These are phyloP conservation scores for Cryptococcus sp. DNA, from an alignment of 1,284 basidiomycete genomes.

Conservation along the genomic window DNA sequence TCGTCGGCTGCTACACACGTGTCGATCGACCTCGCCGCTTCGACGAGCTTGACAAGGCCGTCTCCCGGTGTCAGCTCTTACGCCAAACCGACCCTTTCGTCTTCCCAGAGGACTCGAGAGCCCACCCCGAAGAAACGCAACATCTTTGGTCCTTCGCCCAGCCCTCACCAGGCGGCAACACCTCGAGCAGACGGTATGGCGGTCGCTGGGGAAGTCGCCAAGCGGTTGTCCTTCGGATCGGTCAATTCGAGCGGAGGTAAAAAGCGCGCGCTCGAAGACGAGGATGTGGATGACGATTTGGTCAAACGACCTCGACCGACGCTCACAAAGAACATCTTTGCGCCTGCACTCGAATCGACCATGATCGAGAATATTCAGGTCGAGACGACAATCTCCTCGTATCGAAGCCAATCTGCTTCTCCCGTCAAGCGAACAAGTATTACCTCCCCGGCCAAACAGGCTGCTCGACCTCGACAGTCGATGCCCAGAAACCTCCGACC, in stretches of 20 bases:
- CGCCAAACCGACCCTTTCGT: constrained; percentile 37
- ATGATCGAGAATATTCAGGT: background rate
- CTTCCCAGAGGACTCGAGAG: constrained; percentile 21
- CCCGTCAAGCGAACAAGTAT: background rate
- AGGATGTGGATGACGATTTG: background rate
- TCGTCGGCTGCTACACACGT: background rate
- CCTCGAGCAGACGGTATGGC: constrained; percentile 27
- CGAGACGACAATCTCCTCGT: background rate
- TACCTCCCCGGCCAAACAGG: background rate
- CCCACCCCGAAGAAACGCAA: constrained; percentile 29
- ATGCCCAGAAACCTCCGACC: constrained; percentile 9
- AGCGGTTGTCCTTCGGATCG: constrained; percentile 33
- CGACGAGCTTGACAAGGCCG: constrained; percentile 5
- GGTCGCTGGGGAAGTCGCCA: constrained; percentile 32
- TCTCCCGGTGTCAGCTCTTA: constrained; percentile 30
- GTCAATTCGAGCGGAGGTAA: constrained; percentile 13
- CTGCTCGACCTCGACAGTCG: background rate
- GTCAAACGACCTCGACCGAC: background rate
- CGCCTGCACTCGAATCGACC: background rate
- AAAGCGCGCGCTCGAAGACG: constrained; percentile 4
- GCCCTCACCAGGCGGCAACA: constrained; percentile 24
- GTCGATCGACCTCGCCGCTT: background rate
- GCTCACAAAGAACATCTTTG: constrained; percentile 1
- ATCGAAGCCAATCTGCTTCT: background rate
- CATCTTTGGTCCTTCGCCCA: constrained; percentile 37